Conservation (phyloP, 208 protist genomes). For the Acanthamoeba divionensis region DNA sequence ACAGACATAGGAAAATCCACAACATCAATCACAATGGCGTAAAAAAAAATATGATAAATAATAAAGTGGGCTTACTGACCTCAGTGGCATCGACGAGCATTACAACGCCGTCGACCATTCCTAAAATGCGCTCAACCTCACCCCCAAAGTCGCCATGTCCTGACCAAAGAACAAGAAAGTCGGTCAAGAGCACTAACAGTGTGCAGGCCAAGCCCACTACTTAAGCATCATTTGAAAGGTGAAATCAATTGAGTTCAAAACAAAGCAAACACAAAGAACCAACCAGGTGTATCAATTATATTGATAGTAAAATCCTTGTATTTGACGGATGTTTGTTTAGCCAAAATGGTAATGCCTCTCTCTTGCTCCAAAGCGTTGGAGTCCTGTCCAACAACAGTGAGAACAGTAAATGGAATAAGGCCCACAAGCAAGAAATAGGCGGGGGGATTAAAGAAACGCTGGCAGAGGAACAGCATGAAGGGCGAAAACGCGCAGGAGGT, state of each 20-base stretch:
- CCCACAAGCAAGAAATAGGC: neutral
- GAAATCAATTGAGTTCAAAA: neutral
- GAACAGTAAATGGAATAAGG: neutral
- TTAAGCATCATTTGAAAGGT: neutral
- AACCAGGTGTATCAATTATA: slow-evolving; percentile 95
- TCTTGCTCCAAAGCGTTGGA: slow-evolving; percentile 91
- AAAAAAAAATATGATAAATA: too few species aligned
- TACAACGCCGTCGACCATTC: slow-evolving; percentile 96
- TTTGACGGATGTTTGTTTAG: slow-evolving; percentile 81
- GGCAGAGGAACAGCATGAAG: neutral
- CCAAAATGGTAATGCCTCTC: slow-evolving; percentile 96
- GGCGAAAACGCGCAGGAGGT: neutral
- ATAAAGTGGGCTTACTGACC: too few species aligned
- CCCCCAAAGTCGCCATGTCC: slow-evolving; percentile 96
- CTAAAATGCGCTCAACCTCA: slow-evolving; percentile 95
- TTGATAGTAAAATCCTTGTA: slow-evolving; percentile 88
- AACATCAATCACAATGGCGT: neutral
- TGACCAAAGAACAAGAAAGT: neutral
- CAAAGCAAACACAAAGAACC: neutral
- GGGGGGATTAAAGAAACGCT: neutral
- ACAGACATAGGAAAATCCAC: slow-evolving; percentile 31
- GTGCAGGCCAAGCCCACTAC: neutral
- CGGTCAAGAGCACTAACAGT: neutral
- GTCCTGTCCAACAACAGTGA: slow-evolving; percentile 83
- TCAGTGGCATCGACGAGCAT: slow-evolving; percentile 63